Evolutionary conservation across 2,329 filamentous ascomycete species (phyloP), one percentile per base, ranked within the genome.

Genomic region (Xylaria sp.): DNA sequence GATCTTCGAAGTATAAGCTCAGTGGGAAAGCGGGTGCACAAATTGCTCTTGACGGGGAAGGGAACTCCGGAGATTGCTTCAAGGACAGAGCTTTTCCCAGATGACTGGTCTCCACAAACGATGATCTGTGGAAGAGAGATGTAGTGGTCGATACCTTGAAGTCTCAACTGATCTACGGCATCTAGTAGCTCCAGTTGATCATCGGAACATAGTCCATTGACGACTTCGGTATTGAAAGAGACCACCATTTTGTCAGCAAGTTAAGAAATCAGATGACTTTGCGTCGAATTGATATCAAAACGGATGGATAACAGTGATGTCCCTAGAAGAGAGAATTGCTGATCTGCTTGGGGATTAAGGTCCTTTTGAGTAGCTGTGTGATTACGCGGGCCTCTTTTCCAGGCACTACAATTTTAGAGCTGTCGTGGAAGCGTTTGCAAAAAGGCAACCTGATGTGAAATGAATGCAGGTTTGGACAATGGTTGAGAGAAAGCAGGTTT

Each of bases 41-140:
- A 74, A 43, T 83, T 86, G 61, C 86, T 85, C 28, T 87, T 86
- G 9, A 82, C 79, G 0, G 88, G 88, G 68, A 91, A 91, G 0
- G 83, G 81, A 1, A 91, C 82, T 3, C 86, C 83, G 0, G 89
- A 89, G 45, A 91, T 87, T 1, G 87, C 89, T 72, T 91, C 87
- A 0, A 91, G 83, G 0, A 90, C 87, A 0, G 88, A 90, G 64
- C 86, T 89, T 75, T 91, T 91, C 3, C 89, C 89, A 1, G 85
- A 84, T 0, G 85, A 89, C 71, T 90, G 87, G 65, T 90, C 85
- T 2, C 89, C 88, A 59, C 84, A 87, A 13, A 90, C 87, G 32
- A 90, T 84, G 64, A 85, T 83, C 69, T 84, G 78, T 0, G 83
- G 83, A 0, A 84, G 76, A 15, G 80, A 79, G 18, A 85, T 76